A percentile compares a stretch with the other conserved stretches of the same genome.
phyloP scores from a whole-genome alignment of 2,329 filamentous ascomycete species.

The Aspergillus novofumigatus region DNA sequence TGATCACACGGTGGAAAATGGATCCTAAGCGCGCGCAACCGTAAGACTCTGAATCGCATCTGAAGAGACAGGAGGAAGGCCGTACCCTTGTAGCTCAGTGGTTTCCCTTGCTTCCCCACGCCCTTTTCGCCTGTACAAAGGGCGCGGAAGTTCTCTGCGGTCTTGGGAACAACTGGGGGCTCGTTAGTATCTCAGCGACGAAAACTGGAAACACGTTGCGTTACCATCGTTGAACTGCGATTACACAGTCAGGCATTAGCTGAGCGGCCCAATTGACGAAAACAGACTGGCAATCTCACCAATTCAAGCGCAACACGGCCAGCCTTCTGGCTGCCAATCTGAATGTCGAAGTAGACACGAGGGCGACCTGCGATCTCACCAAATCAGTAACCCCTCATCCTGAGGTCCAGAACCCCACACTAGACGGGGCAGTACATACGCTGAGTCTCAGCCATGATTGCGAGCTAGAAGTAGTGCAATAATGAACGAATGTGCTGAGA shows the following conservation, averaged over 20 bases:
- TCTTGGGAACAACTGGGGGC: constrained; percentile 77
- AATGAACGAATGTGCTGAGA: constrained; percentile 3
- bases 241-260: neutral
- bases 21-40: constrained; percentile 51
- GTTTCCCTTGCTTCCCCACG: constrained; percentile 72
- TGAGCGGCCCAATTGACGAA: neutral
- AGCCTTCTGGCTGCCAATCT: constrained; percentile 67
- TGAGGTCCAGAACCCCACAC: constrained; percentile 19
- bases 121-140: constrained; percentile 96
- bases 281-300: constrained; percentile 41
- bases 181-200: constrained; percentile 40
- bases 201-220: constrained; percentile 6
- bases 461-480: constrained; percentile 1
- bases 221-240: constrained; percentile 48
- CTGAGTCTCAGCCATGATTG: constrained; percentile 34
- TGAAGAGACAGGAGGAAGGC: neutral
- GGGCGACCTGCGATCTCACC: constrained; percentile 51
- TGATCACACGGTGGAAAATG: constrained; percentile 93
- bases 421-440: constrained; percentile 23
- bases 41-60: constrained; percentile 1
- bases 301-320: constrained; percentile 87
- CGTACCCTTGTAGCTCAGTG: constrained; percentile 78
- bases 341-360: constrained; percentile 90
- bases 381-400: constrained; percentile 10
- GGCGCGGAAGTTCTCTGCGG: constrained; percentile 90